Evolutionary conservation across 2,329 filamentous ascomycete genomes (phyloP), one percentile per base, ranked within the genome.

Genomic region (Aspergillus neoniger): DNA sequence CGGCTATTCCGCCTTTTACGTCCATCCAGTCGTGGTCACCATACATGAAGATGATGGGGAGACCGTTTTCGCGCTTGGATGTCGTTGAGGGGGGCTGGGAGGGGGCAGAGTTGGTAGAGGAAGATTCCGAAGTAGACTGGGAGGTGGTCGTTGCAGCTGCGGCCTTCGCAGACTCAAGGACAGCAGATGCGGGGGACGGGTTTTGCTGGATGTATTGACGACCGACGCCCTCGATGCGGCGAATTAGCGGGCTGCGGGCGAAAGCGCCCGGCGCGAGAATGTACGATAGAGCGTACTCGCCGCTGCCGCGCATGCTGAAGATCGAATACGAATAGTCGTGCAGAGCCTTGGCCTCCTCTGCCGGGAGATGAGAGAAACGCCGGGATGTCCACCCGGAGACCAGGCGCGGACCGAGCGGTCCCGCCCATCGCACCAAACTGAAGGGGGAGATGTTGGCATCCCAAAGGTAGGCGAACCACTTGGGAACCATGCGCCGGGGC

Each of bases 21-120:
- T 99, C 95, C 95, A 99, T 99, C 95, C 95, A 99, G 80, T 99
- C 95, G 71, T 95, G 88, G 70, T 98, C 93, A 64, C 95, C 95
- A 73, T 99, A 99, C 90, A 98, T 93, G 73, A 99, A 86, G 8
- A 98, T 85, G 32, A 98, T 82, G 0, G 95, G 94, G 53, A 92
- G 82, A 1, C 93, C 92, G 0, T 84, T 90, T 67, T 87, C 86
- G 9, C 80, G 75, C 21, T 69, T 67, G 15, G 71, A 59, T 14
- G 69, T 55, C 36, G 67, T 50, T 25, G 63, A 54, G n/a, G 64
- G 44, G 17, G 66, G 57, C 41, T 62, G 63, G 21, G 61, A 41
- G 12, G 64, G 44, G 49, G 58, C 28, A 7, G 58, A 14, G 17
- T 61, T 75, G 66, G 64, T 76, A 66, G 52, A 70, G 68, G 61